These are phyloP conservation scores for Stephania japonica DNA, from an alignment of 164 flowering plant species.

Conservation along the genomic window DNA sequence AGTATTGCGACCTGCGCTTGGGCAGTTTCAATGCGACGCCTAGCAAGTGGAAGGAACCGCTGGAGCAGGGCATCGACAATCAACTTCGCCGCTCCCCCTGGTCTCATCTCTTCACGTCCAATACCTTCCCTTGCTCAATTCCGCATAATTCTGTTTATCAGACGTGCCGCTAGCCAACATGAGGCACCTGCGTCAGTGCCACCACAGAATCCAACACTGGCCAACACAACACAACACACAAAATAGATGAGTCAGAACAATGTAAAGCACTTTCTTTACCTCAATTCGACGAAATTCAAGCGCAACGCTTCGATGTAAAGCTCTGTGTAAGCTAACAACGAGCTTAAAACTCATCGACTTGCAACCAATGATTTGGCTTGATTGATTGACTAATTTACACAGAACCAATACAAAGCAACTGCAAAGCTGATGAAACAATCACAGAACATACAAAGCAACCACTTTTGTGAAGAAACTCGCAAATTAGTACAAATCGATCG, in stretches of 20 bases:
- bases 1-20: conserved; percentile 73
- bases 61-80: conserved; percentile 98
- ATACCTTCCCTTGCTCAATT: not conserved
- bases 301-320: too few relatives aligned
- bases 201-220: not conserved
- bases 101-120: conserved; percentile 42
- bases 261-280: not conserved
- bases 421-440: too few relatives aligned
- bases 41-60: conserved; percentile 92
- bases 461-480: too few relatives aligned
- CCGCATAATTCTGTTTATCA: conserved; percentile 1
- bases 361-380: too few relatives aligned
- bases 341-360: too few relatives aligned
- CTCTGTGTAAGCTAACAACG: too few relatives aligned
- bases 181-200: not conserved
- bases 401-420: too few relatives aligned
- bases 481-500: too few relatives aligned
- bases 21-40: conserved; percentile 96
- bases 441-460: too few relatives aligned
- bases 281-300: not conserved
- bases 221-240: not conserved
- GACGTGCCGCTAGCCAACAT: not conserved
- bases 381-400: too few relatives aligned
- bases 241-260: too few relatives aligned
- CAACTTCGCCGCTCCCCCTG: conserved; percentile 88